Percentiles rank a stretch among this genome's conserved stretches.
Evolutionary conservation across 495 filamentous ascomycete species (phyloP).

Genomic region (Tuber indicum): DNA sequence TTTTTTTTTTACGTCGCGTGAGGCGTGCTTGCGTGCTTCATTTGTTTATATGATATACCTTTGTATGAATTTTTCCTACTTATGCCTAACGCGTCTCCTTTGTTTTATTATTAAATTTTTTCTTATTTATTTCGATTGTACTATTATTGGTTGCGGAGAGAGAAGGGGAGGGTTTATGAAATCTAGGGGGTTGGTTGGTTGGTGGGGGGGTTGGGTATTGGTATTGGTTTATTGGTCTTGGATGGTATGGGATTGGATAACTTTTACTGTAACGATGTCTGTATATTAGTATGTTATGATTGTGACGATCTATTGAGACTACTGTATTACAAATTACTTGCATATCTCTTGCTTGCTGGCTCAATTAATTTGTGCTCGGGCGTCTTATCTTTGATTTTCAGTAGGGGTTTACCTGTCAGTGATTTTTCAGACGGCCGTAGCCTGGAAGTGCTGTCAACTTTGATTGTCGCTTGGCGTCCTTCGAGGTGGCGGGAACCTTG

Average conservation of each 20-base stretch:
- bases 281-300: neutral
- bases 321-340: neutral
- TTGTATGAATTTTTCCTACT: neutral
- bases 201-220: neutral
- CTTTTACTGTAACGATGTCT: constrained; percentile 1
- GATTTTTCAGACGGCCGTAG: neutral
- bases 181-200: constrained; percentile 5
- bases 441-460: too few species aligned
- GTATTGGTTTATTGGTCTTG: neutral
- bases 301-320: neutral
- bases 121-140: neutral
- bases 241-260: neutral
- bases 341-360: neutral
- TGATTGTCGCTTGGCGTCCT: too few species aligned
- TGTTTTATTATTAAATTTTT: neutral
- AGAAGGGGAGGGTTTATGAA: neutral
- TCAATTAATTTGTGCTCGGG: neutral
- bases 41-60: neutral
- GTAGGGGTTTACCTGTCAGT: neutral
- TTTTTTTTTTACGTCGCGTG: neutral
- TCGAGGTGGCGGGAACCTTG: too few species aligned
- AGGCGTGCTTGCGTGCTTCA: neutral
- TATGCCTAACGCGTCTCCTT: constrained; percentile 2
- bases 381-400: neutral
- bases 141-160: neutral